Percentiles rank a stretch among this genome's conserved stretches.
phyloP scores from a whole-genome alignment of 208 protist genomes.

The Tritrichomonas foetus region DNA sequence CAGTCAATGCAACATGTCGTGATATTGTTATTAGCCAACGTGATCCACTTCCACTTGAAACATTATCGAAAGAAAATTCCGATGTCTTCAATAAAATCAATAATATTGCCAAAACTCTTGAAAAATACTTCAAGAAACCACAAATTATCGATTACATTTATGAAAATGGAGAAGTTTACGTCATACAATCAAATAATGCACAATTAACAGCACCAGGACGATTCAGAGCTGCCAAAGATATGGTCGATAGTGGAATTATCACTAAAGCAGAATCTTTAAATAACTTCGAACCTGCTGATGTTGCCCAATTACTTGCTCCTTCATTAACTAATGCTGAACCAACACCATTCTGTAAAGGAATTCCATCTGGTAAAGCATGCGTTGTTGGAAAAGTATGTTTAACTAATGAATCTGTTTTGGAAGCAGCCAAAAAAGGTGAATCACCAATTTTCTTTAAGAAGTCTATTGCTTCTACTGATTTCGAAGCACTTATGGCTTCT shows the following conservation, averaged over 20 bases:
- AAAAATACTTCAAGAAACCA: neutral
- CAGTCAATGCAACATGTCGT: neutral
- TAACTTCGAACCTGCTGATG: neutral
- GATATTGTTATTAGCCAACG: neutral
- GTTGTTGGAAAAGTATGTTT: neutral
- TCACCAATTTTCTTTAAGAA: neutral
- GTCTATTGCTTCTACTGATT: neutral
- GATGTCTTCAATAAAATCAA: neutral
- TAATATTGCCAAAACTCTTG: neutral
- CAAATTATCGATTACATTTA: neutral
- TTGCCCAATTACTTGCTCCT: neutral
- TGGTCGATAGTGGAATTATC: neutral
- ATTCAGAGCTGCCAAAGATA: neutral
- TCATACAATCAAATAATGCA: neutral
- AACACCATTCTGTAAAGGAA: neutral
- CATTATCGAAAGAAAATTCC: neutral
- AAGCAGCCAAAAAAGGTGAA: neutral
- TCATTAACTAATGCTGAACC: neutral
- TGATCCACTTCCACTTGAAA: neutral
- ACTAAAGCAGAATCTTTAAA: neutral
- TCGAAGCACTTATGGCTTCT: neutral
- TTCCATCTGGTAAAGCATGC: neutral
- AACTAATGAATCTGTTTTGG: neutral
- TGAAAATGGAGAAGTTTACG: neutral
- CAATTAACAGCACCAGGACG: neutral